Conservation (phyloP, 1,284 basidiomycete genomes). For the Ganoderma boninense region DNA sequence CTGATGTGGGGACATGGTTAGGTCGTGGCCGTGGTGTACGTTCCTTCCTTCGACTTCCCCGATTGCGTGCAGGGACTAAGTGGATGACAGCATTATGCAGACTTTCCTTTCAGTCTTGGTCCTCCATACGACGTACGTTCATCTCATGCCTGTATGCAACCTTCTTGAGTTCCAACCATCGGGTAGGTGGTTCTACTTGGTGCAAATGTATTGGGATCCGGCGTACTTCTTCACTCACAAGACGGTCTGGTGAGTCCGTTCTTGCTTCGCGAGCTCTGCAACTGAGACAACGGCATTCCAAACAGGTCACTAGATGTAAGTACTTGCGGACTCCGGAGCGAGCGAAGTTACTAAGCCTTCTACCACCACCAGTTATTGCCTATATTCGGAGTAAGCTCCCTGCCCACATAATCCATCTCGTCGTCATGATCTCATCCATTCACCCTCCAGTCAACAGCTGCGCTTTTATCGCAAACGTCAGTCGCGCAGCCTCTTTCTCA, state of each 20-base stretch:
- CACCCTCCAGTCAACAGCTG: constrained; percentile 9
- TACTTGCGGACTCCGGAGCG: neutral
- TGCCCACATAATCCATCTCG: too few relatives aligned
- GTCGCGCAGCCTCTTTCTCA: neutral
- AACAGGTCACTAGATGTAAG: constrained; percentile 18
- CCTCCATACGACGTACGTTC: constrained; percentile 16
- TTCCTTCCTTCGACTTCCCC: neutral
- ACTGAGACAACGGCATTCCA: too few relatives aligned
- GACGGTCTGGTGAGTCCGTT: constrained; percentile 11
- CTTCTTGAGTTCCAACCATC: too few relatives aligned
- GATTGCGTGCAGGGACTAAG: too few relatives aligned
- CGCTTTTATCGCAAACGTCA: constrained; percentile 12
- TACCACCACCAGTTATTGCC: constrained; percentile 1
- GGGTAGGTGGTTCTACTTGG: constrained; percentile 14
- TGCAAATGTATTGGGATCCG: constrained; percentile 16
- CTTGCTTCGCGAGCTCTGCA: too few relatives aligned
- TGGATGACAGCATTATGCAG: neutral
- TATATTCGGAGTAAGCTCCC: constrained; percentile 6
- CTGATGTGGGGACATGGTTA: neutral
- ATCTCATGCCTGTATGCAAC: neutral
- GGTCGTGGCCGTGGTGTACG: neutral
- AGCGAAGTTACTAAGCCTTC: too few relatives aligned
- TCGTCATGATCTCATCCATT: too few relatives aligned
- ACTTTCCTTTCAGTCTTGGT: constrained; percentile 9
- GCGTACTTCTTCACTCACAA: constrained; percentile 8